Percentiles rank a stretch among this genome's conserved stretches.
Conservation (phyloP, 306 rosid species). For the Chamaecrista fasciculata region DNA sequence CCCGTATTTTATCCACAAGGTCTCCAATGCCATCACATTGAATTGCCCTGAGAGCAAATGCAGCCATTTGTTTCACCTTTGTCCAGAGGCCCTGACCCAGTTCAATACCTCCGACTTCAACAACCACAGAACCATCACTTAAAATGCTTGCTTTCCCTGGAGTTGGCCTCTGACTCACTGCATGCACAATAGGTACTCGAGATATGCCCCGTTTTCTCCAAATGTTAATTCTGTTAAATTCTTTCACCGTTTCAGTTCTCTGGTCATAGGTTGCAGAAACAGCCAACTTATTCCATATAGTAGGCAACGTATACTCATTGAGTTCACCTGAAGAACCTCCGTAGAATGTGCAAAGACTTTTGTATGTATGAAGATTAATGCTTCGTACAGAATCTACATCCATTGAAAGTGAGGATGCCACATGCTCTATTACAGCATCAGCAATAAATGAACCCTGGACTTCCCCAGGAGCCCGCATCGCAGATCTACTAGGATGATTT, state of each 20-base stretch:
- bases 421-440: slow-evolving; percentile 81
- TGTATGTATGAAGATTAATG: slow-evolving; percentile 66
- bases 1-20: slow-evolving; percentile 64
- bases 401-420: slow-evolving; percentile 67
- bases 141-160: slow-evolving; percentile 86
- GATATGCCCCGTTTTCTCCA: slow-evolving; percentile 89
- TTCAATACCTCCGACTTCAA: slow-evolving; percentile 96
- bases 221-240: slow-evolving; percentile 58
- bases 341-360: slow-evolving; percentile 62
- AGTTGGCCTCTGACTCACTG: slow-evolving; percentile 51
- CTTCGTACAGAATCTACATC: slow-evolving; percentile 75
- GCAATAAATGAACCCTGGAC: slow-evolving; percentile 90
- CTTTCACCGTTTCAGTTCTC: slow-evolving; percentile 52
- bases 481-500: slow-evolving; percentile 71
- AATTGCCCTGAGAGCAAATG: slow-evolving; percentile 63
- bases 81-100: slow-evolving; percentile 99
- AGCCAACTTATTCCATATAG: slow-evolving; percentile 69
- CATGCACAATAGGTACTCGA: slow-evolving; percentile 57
- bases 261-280: slow-evolving; percentile 50
- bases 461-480: slow-evolving; percentile 95
- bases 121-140: slow-evolving; percentile 67
- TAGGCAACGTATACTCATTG: slow-evolving; percentile 77
- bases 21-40: slow-evolving; percentile 46
- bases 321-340: slow-evolving; percentile 55
- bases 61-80: slow-evolving; percentile 87